phyloP scores from a whole-genome alignment of 2,329 filamentous ascomycete genomes.

The Fusarium sp. region DNA sequence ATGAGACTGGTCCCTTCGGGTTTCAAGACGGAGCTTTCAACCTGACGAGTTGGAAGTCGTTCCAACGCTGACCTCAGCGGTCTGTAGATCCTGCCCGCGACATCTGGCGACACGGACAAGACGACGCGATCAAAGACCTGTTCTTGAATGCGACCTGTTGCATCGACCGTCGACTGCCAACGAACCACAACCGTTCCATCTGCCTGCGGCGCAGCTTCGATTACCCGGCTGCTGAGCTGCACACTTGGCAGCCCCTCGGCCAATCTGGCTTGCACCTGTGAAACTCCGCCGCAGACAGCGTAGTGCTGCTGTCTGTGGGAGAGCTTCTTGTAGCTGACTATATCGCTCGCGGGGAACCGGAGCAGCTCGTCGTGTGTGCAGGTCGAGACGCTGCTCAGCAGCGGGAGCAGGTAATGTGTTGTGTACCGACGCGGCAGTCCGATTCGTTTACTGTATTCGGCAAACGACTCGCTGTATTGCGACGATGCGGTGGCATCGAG shows the following conservation, averaged over 20 bases:
- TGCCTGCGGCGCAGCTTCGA: conserved; percentile 44
- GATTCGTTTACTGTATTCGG: conserved; percentile 60
- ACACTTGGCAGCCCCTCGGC: conserved; percentile 50
- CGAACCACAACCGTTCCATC: conserved; percentile 43
- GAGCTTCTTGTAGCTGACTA: conserved; percentile 59
- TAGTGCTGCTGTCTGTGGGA: conserved; percentile 61
- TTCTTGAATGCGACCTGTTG: conserved; percentile 24
- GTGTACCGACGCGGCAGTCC: conserved; percentile 58
- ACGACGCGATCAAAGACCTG: conserved; percentile 61
- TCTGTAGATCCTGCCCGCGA: conserved; percentile 58
- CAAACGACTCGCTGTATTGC: conserved; percentile 54
- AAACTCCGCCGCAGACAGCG: conserved; percentile 59
- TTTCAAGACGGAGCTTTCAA: conserved; percentile 57
- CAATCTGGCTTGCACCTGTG: conserved; percentile 59
- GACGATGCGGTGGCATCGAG: background rate
- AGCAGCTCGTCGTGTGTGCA: conserved; percentile 62
- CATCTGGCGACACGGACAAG: conserved; percentile 63
- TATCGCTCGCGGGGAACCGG: conserved; percentile 61
- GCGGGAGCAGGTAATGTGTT: conserved; percentile 61
- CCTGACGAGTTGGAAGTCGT: conserved; percentile 57
- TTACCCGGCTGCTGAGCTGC: conserved; percentile 53
- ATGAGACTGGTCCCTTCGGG: conserved; percentile 10
- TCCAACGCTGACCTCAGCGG: conserved; percentile 52
- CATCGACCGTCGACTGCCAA: conserved; percentile 46
- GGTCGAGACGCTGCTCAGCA: conserved; percentile 64